Evolutionary conservation across 768 basidiomycete genomes (phyloP), one percentile per base, ranked within the genome.

Genomic region (Russula emetica): DNA sequence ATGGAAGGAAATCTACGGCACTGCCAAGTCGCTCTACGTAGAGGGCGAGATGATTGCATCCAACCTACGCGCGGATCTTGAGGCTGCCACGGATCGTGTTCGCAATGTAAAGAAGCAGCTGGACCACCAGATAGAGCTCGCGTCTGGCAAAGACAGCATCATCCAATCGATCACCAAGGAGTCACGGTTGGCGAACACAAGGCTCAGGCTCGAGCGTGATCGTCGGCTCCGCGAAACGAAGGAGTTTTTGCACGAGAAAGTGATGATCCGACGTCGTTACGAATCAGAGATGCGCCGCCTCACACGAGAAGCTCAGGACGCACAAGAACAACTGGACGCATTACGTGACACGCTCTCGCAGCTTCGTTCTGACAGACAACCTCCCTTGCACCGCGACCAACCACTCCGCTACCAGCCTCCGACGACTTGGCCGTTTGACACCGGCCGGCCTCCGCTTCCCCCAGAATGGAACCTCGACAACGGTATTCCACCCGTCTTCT

Each of bases 361-460:
- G 38, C 38, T 38, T 38, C 36, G 36, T 14, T 14, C 38, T 16
- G 38, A 38, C 38, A 10, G 38, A 38, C 38, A 10, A 24, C 9
- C 49, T 4, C n/a, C n/a, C 20, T 45, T 45, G n/a, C 10, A 32
- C 52, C 20, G 20, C 14, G 24, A 49, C 24, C 28, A 4, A 20
- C 44, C 5, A 42, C 42, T 3, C 3, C 44, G n/a, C 44, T 22
- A 22, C 20, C 44, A n/a, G n/a, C n/a, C 20, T 10, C 44, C n/a
- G 11, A 47, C 28, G 24, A 11, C 20, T 5, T 16, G 1, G 32
- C 44, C 53, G 10, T 16, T 20, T 5, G 58, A 55, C 58, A 55
- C 58, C 14, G 58, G 58, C 20, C 58, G 55, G 42, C 52, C 44
- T 20, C 53, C 58, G 5, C 40, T 30, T 52, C 50, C 22, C 11